Evolutionary conservation across 208 protist genomes (phyloP).

Genomic region (Acanthamoeba lenticulata): DNA sequence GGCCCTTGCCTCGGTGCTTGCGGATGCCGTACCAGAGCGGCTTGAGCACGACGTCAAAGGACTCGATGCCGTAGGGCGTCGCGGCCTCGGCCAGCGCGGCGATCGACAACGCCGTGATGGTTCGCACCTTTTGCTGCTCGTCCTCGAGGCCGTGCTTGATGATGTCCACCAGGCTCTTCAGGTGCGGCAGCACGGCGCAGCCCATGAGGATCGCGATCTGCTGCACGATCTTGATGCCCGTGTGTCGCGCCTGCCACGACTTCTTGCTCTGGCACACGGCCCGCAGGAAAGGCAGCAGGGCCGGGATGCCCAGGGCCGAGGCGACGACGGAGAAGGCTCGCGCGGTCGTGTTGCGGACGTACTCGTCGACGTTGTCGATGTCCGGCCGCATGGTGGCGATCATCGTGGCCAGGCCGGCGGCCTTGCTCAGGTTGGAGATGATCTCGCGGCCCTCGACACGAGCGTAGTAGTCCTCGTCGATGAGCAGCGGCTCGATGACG

Average conservation of each 20-base stretch:
- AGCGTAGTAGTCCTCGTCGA: slow-evolving; percentile 97
- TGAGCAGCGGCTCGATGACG: slow-evolving; percentile 98
- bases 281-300: slow-evolving; percentile 96
- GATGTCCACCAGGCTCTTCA: slow-evolving; percentile 95
- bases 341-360: slow-evolving; percentile 98
- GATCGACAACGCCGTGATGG: slow-evolving; percentile 96
- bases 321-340: slow-evolving; percentile 97
- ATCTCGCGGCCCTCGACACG: slow-evolving; percentile 99
- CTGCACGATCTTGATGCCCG: slow-evolving; percentile 96
- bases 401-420: slow-evolving; percentile 97
- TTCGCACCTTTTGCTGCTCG: slow-evolving; percentile 90
- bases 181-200: slow-evolving; percentile 96
- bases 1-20: slow-evolving; percentile 94
- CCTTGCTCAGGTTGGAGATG: slow-evolving; percentile 98
- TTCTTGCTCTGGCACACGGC: slow-evolving; percentile 97
- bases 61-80: slow-evolving; percentile 98
- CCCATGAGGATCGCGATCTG: slow-evolving; percentile 98
- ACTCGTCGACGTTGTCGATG: slow-evolving; percentile 97
- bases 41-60: slow-evolving; percentile 95
- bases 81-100: slow-evolving; percentile 96
- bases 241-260: slow-evolving; percentile 96
- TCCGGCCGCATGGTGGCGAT: slow-evolving; percentile 98
- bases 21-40: slow-evolving; percentile 96
- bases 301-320: slow-evolving; percentile 95
- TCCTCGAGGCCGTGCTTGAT: slow-evolving; percentile 93